A percentile compares a stretch with the other conserved stretches of the same genome.
phyloP scores from a whole-genome alignment of 2,329 filamentous ascomycete genomes.

The Fusarium sp. region DNA sequence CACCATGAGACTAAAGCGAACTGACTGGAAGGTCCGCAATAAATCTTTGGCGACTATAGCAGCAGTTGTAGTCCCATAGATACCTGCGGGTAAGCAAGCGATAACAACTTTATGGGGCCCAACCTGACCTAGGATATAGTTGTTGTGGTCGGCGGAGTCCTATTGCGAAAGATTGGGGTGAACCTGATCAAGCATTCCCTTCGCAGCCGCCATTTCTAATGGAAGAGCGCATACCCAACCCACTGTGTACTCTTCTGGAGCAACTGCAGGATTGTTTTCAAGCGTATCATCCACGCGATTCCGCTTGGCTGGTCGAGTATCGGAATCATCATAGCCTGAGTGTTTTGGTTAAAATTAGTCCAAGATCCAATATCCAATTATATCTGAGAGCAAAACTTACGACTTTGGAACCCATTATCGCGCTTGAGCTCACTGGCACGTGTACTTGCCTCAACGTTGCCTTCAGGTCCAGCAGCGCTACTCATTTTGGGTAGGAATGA shows the following conservation, averaged over 20 bases:
- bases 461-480: background rate
- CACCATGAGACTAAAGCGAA: background rate
- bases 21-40: background rate
- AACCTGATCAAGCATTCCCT: background rate
- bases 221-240: background rate
- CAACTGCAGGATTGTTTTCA: background rate
- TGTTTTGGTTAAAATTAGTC: background rate
- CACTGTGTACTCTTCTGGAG: background rate
- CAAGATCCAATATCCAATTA: background rate
- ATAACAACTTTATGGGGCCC: fast-evolving
- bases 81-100: fast-evolving
- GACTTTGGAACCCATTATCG: background rate
- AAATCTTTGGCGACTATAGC: background rate
- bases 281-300: background rate
- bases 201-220: background rate
- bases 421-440: background rate
- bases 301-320: background rate
- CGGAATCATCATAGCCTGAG: background rate
- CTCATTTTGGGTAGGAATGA: background rate
- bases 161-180: background rate
- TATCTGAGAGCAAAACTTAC: background rate
- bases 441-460: background rate
- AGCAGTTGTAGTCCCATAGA: background rate
- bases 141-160: background rate
- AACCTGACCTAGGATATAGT: background rate